Percentiles rank a stretch among this genome's conserved stretches.
phyloP scores from a whole-genome alignment of 495 filamentous ascomycete genomes.

The Copromyces sp. region DNA sequence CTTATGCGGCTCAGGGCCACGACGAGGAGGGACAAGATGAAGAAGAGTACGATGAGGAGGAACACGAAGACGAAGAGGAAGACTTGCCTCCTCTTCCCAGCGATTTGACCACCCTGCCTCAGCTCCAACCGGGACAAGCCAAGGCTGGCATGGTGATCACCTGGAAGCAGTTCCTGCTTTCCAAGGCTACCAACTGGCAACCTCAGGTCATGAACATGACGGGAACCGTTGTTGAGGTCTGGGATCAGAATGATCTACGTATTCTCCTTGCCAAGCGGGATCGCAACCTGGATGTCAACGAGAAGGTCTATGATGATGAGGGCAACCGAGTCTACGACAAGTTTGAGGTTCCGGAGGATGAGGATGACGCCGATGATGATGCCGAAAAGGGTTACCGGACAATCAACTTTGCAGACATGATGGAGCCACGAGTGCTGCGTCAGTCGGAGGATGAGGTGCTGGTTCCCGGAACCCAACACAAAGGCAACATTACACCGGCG shows the following conservation, averaged over 20 bases:
- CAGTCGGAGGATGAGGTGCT: constrained; percentile 1
- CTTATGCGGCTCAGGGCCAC: constrained; percentile 20
- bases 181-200: constrained; percentile 65
- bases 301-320: constrained; percentile 34
- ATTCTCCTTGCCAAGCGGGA: constrained; percentile 65
- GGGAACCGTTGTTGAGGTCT: constrained; percentile 45
- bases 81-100: constrained; percentile 61
- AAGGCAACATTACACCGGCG: neutral
- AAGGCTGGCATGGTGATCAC: constrained; percentile 60
- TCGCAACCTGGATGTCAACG: constrained; percentile 38
- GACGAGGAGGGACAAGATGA: constrained; percentile 15
- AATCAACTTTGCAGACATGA: constrained; percentile 30
- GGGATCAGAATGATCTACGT: constrained; percentile 38
- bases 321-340: constrained; percentile 37
- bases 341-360: constrained; percentile 35
- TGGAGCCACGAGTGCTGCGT: constrained; percentile 34
- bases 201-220: constrained; percentile 61
- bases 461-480: neutral
- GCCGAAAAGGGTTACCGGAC: constrained; percentile 24
- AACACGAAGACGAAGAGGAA: constrained; percentile 28
- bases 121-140: constrained; percentile 43
- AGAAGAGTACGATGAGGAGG: constrained; percentile 27
- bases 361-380: constrained; percentile 25
- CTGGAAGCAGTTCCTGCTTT: constrained; percentile 68
- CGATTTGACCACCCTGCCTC: constrained; percentile 46